These are phyloP conservation scores for Zalerion maritima DNA, from an alignment of 495 filamentous ascomycete genomes.

Conservation along the genomic window DNA sequence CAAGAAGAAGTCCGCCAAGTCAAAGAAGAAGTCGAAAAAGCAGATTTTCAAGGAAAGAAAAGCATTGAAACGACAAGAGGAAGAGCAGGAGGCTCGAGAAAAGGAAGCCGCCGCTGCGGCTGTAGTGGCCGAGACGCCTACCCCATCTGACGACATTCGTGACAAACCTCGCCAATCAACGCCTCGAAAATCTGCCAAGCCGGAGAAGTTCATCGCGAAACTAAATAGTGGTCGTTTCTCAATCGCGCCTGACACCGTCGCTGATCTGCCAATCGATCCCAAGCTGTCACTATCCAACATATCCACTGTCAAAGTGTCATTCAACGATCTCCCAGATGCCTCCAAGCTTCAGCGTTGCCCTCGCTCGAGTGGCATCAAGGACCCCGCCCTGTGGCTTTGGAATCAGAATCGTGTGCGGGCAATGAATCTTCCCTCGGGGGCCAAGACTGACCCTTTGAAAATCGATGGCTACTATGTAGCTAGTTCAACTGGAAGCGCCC, in stretches of 20 bases:
- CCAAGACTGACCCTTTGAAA: constrained; percentile 23
- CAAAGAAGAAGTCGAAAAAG: constrained; percentile 60
- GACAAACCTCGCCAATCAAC: too few species aligned
- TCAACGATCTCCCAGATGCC: too few species aligned
- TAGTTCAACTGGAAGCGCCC: constrained; percentile 68
- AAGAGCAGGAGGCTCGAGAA: constrained; percentile 22
- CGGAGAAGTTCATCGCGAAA: too few species aligned
- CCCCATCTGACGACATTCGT: constrained; percentile 2
- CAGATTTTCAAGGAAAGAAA: constrained; percentile 56
- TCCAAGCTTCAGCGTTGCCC: constrained; percentile 18
- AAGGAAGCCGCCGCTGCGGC: constrained; percentile 12
- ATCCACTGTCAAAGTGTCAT: too few species aligned
- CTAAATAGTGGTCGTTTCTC: too few species aligned
- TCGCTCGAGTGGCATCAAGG: constrained; percentile 39
- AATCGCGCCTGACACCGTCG: too few species aligned
- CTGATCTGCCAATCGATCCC: too few species aligned
- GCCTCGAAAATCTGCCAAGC: too few species aligned
- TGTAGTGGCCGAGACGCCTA: constrained; percentile 5
- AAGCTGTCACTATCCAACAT: too few species aligned
- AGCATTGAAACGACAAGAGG: constrained; percentile 37
- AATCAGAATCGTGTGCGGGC: constrained; percentile 79
- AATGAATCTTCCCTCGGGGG: constrained; percentile 42
- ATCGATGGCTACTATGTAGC: constrained; percentile 88
- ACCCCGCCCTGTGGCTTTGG: constrained; percentile 72
- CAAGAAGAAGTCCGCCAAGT: constrained; percentile 33